These are phyloP conservation scores for Clitopilus passeckerianus DNA, from an alignment of 768 basidiomycete species.

Conservation along the genomic window DNA sequence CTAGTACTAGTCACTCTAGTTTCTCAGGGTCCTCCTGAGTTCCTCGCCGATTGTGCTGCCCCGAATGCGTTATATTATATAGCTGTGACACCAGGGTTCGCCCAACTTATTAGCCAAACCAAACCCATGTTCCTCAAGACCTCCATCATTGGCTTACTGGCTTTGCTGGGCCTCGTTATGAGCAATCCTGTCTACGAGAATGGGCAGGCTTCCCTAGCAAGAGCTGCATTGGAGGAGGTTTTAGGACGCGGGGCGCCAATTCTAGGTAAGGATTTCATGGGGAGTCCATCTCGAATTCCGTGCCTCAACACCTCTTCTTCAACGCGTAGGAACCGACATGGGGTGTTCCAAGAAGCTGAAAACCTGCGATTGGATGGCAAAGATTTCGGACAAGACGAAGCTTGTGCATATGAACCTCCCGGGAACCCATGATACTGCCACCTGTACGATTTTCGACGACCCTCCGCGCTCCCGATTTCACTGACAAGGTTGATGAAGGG, in stretches of 20 bases:
- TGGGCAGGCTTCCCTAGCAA: slow-evolving; percentile 11
- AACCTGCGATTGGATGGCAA: slow-evolving; percentile 44
- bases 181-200: not conserved
- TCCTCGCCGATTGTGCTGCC: too few relatives aligned
- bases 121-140: not conserved
- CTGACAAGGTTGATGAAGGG: slow-evolving; percentile 20
- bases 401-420: slow-evolving; percentile 48
- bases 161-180: not conserved
- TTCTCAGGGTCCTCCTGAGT: too few relatives aligned
- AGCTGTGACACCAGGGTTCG: too few relatives aligned
- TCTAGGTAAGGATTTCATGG: slow-evolving; percentile 15
- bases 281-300: not conserved
- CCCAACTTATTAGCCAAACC: not conserved
- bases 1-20: too few relatives aligned
- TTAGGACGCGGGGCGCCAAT: slow-evolving; percentile 25
- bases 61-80: too few relatives aligned
- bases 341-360: slow-evolving; percentile 25
- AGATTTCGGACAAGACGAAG: slow-evolving; percentile 32
- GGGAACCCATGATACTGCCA: slow-evolving; percentile 46
- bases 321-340: slow-evolving; percentile 25
- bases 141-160: not conserved
- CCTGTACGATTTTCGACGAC: slow-evolving; percentile 22
- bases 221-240: slow-evolving; percentile 22
- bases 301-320: not conserved
- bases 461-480: too few relatives aligned